These are phyloP conservation scores for Geum urbanum DNA, from an alignment of 306 rosid species.

Conservation along the genomic window DNA sequence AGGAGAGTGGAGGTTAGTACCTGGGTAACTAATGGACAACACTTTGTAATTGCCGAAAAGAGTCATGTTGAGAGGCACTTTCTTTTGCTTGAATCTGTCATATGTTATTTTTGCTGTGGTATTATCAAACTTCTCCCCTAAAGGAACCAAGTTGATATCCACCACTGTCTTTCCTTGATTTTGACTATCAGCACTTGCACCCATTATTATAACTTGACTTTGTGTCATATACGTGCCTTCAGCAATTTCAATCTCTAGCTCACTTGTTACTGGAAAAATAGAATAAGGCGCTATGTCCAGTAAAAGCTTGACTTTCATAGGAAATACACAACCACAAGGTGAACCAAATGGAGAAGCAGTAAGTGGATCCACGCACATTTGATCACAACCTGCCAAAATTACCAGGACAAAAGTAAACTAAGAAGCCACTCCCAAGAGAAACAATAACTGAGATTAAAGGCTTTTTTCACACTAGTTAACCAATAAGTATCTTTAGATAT, in stretches of 20 bases:
- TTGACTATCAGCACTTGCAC: slow-evolving; percentile 78
- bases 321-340: slow-evolving; percentile 95
- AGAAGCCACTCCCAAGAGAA: slow-evolving; percentile 11
- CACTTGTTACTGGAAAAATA: slow-evolving; percentile 72
- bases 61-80: slow-evolving; percentile 67
- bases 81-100: slow-evolving; percentile 63
- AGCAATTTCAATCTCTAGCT: slow-evolving; percentile 83
- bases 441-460: background rate
- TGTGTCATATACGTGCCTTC: slow-evolving; percentile 80
- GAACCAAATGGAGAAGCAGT: slow-evolving; percentile 80
- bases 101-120: slow-evolving; percentile 64
- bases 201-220: slow-evolving; percentile 94
- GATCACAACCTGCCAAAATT: slow-evolving; percentile 64
- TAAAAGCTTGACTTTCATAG: slow-evolving; percentile 78
- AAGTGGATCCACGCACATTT: slow-evolving; percentile 73
- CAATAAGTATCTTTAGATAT: background rate
- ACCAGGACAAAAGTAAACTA: slow-evolving; percentile 24
- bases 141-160: slow-evolving; percentile 81
- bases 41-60: slow-evolving; percentile 73
- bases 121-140: slow-evolving; percentile 83
- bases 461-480: background rate
- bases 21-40: slow-evolving; percentile 63
- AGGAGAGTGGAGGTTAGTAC: slow-evolving; percentile 40
- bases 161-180: slow-evolving; percentile 69
- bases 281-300: slow-evolving; percentile 68